phyloP scores from a whole-genome alignment of 78 protist species.

The Dictyostelium purpureum region DNA sequence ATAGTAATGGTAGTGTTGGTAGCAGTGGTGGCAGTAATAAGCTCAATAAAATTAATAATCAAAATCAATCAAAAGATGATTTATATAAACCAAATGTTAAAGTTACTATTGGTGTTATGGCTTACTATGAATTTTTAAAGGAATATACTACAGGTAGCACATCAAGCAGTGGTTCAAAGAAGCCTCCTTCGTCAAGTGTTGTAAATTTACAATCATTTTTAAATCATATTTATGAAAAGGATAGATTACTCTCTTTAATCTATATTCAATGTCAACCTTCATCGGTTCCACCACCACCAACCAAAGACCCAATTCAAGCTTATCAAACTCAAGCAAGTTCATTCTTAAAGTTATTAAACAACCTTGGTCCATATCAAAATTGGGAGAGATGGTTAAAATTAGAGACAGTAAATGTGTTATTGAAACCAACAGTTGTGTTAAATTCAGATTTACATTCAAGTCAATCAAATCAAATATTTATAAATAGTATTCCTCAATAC shows the following conservation, averaged over 20 bases:
- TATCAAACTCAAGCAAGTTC: constrained; percentile 44
- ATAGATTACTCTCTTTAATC: constrained; percentile 12
- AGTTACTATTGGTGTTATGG: constrained; percentile 46
- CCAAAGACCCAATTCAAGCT: constrained; percentile 56
- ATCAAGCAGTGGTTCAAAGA: background rate
- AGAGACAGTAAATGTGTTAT: constrained; percentile 18
- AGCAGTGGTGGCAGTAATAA: background rate
- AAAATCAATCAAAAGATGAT: background rate
- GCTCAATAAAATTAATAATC: background rate
- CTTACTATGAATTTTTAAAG: constrained; percentile 68
- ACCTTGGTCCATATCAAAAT: constrained; percentile 14
- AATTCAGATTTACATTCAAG: background rate
- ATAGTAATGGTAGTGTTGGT: background rate
- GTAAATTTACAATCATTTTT: constrained; percentile 21
- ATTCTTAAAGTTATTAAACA: constrained; percentile 33
- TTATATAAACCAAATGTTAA: constrained; percentile 36
- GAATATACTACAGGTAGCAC: constrained; percentile 27
- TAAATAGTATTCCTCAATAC: constrained; percentile 17
- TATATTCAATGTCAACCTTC: constrained; percentile 72
- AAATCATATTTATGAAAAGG: constrained; percentile 44
- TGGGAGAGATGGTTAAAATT: constrained; percentile 71
- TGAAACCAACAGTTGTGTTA: constrained; percentile 18
- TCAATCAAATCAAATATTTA: background rate
- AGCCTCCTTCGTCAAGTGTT: background rate
- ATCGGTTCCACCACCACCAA: constrained; percentile 50